Conservation (phyloP, 2,329 filamentous ascomycete species). For the Pseudopithomyces chartarum region DNA sequence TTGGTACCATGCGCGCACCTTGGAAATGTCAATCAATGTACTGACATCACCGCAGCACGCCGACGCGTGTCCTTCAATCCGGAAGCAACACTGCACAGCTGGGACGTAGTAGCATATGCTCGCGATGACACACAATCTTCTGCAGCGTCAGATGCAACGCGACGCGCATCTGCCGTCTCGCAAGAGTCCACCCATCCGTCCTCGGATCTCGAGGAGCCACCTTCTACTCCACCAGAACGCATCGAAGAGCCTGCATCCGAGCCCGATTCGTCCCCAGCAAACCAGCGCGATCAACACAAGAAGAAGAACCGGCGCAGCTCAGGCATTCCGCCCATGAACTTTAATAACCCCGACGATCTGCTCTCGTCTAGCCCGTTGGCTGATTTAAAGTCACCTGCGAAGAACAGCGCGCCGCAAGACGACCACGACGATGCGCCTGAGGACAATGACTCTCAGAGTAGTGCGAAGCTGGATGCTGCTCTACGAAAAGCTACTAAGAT, state of each 20-base stretch:
- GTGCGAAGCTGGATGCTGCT: constrained; percentile 75
- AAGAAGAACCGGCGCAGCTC: constrained; percentile 68
- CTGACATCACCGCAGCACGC: constrained; percentile 61
- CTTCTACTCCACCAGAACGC: constrained; percentile 67
- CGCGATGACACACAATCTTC: constrained; percentile 82
- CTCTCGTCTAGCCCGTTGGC: constrained; percentile 82
- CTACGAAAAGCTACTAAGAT: constrained; percentile 74
- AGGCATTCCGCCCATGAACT: constrained; percentile 66
- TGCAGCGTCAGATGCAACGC: constrained; percentile 73
- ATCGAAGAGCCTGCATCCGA: constrained; percentile 64
- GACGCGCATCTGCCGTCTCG: constrained; percentile 69
- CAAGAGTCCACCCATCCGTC: constrained; percentile 41
- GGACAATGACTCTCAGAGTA: constrained; percentile 63
- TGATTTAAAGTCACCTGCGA: constrained; percentile 52
- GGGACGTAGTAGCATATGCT: constrained; percentile 88
- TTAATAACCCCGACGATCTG: constrained; percentile 67
- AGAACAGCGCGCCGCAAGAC: constrained; percentile 53
- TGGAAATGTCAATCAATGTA: not conserved
- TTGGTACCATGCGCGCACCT: constrained; percentile 56
- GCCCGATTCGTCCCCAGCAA: constrained; percentile 64
- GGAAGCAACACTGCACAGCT: constrained; percentile 95
- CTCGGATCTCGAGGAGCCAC: constrained; percentile 60
- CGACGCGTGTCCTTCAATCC: constrained; percentile 95
- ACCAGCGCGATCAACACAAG: constrained; percentile 69
- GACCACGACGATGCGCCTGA: constrained; percentile 69